Evolutionary conservation across 2,329 filamentous ascomycete species (phyloP).

Genomic region (Diaporthe sp.): DNA sequence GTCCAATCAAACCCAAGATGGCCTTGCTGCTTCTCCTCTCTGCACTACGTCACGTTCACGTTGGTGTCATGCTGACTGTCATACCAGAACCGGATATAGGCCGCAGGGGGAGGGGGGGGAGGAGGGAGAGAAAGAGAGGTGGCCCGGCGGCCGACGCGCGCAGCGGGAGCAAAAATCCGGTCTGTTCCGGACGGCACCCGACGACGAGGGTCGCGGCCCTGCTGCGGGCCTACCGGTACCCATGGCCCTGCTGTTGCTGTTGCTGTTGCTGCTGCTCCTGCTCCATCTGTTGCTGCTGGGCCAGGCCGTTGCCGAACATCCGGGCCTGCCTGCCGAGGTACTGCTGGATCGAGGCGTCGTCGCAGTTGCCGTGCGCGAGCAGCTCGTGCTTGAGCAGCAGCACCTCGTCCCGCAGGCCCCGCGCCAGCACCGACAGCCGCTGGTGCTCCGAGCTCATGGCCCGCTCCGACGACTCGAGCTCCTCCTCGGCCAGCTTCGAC

Average conservation of each 20-base stretch:
- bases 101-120: too few relatives aligned
- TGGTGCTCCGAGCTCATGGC: constrained; percentile 41
- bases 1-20: too few relatives aligned
- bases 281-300: too few relatives aligned
- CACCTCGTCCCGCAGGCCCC: constrained; percentile 48
- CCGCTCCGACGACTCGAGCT: constrained; percentile 47
- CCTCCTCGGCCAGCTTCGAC: constrained; percentile 46
- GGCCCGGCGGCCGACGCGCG: too few relatives aligned
- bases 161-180: too few relatives aligned
- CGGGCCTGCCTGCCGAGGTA: constrained; percentile 47
- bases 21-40: too few relatives aligned
- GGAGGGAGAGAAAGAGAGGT: too few relatives aligned
- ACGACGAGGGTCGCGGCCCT: not conserved
- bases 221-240: not conserved
- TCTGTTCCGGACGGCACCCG: too few relatives aligned
- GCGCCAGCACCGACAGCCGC: constrained; percentile 43
- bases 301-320: not conserved
- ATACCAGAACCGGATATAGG: too few relatives aligned
- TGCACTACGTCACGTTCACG: too few relatives aligned
- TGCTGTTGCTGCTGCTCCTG: not conserved
- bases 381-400: constrained; percentile 50
- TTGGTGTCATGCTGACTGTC: too few relatives aligned
- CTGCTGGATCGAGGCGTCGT: constrained; percentile 47
- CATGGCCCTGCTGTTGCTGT: not conserved
- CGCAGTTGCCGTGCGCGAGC: constrained; percentile 48